These are phyloP conservation scores for Polyporus tsugae DNA, from an alignment of 1,284 basidiomycete species.

Conservation along the genomic window DNA sequence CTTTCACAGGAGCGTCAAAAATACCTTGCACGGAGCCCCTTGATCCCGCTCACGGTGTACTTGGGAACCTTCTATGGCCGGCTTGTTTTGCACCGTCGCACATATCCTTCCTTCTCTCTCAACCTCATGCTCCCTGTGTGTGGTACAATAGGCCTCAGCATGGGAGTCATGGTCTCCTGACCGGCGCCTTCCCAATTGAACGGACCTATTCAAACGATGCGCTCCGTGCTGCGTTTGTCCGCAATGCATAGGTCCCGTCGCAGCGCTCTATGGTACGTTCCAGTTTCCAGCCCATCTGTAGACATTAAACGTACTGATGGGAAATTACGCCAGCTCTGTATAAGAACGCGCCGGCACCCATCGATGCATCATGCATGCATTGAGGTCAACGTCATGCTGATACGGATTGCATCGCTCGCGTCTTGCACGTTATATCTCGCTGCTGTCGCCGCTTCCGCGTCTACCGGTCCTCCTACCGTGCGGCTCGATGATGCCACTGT, in stretches of 20 bases:
- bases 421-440: not conserved
- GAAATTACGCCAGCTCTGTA: not conserved
- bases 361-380: not conserved
- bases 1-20: not conserved
- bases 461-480: constrained; percentile 20
- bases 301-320: not conserved
- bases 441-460: not conserved
- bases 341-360: not conserved
- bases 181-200: not conserved
- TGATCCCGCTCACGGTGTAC: not conserved
- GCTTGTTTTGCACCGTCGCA: not conserved
- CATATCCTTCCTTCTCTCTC: not conserved
- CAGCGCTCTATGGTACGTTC: not conserved
- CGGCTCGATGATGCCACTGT: constrained; percentile 31
- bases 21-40: not conserved
- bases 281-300: not conserved
- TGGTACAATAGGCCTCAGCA: not conserved
- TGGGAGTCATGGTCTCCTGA: not conserved
- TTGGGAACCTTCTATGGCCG: not conserved
- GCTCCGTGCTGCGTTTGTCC: not conserved
- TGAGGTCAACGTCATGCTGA: not conserved
- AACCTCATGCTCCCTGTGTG: not conserved
- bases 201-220: not conserved
- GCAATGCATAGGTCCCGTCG: not conserved
- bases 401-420: not conserved